phyloP scores from a whole-genome alignment of 2,329 filamentous ascomycete species.

The Paradendryphiella salina region DNA sequence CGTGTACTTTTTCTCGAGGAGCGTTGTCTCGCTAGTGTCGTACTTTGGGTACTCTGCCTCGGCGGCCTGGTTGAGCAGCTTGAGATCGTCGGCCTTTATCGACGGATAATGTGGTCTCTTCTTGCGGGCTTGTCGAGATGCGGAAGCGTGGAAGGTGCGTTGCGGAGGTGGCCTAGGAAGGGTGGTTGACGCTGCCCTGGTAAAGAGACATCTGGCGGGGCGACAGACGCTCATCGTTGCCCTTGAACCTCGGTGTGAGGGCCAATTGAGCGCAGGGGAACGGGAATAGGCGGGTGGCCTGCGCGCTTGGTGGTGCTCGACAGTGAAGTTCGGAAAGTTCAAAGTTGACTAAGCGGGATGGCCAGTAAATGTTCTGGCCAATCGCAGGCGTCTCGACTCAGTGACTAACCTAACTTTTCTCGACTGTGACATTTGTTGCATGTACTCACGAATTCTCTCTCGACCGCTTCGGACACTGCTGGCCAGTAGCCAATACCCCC shows the following conservation, averaged over 20 bases:
- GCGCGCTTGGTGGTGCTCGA: slow-evolving; percentile 16
- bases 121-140: slow-evolving; percentile 42
- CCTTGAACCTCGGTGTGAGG: slow-evolving; percentile 15
- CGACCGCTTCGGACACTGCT: slow-evolving; percentile 34
- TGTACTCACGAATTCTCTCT: slow-evolving; percentile 27
- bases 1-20: slow-evolving; percentile 71
- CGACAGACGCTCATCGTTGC: slow-evolving; percentile 50
- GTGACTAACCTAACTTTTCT: slow-evolving; percentile 34
- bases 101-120: slow-evolving; percentile 49
- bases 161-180: slow-evolving; percentile 42
- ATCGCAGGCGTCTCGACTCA: slow-evolving; percentile 28
- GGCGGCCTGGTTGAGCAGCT: slow-evolving; percentile 40
- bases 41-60: slow-evolving; percentile 61
- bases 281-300: slow-evolving; percentile 11
- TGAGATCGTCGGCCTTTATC: slow-evolving; percentile 50
- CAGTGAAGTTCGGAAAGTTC: slow-evolving; percentile 29
- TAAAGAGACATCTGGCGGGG: slow-evolving; percentile 50
- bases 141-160: slow-evolving; percentile 49
- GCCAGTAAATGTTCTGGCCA: slow-evolving; percentile 22
- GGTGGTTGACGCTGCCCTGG: slow-evolving; percentile 29
- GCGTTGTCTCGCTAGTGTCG: slow-evolving; percentile 52
- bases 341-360: slow-evolving; percentile 29
- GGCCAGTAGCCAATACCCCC: slow-evolving; percentile 18
- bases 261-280: slow-evolving; percentile 28
- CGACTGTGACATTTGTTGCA: slow-evolving; percentile 21